Percentiles rank a stretch among this genome's conserved stretches.
Evolutionary conservation across 2,329 filamentous ascomycete genomes (phyloP).

Genomic region (Aspergillus sp.): DNA sequence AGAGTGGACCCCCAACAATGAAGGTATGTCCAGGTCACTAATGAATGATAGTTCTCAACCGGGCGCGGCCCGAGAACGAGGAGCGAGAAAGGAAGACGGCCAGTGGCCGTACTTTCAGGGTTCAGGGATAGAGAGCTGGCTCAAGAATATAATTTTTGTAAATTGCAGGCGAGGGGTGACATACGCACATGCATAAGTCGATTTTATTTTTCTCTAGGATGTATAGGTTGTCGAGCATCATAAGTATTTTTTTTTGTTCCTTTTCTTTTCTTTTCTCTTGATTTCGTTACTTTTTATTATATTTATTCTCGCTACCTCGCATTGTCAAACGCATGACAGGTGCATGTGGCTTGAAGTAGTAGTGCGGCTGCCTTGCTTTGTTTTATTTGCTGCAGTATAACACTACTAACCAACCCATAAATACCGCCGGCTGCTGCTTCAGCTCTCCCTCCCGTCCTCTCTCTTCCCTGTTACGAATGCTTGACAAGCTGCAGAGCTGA

Average conservation of each 20-base stretch:
- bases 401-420: neutral
- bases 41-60: conserved; percentile 74
- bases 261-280: neutral
- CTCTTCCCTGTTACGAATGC: neutral
- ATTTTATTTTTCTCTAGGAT: conserved; percentile 11
- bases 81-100: conserved; percentile 98
- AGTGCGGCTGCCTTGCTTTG: neutral
- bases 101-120: conserved; percentile 86
- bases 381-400: neutral
- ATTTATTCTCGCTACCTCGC: neutral
- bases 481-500: neutral
- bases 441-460: neutral
- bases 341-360: conserved; percentile 5
- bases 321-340: neutral
- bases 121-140: conserved; percentile 50
- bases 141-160: conserved; percentile 29
- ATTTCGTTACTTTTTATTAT: neutral
- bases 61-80: conserved; percentile 91
- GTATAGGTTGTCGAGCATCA: conserved; percentile 16
- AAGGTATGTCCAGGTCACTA: conserved; percentile 28
- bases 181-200: conserved; percentile 13
- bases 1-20: conserved; percentile 27
- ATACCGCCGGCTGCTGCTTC: neutral
- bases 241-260: neutral
- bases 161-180: conserved; percentile 21